Evolutionary conservation across 2,329 filamentous ascomycete genomes (phyloP).

Genomic region (Thelonectria discophora): DNA sequence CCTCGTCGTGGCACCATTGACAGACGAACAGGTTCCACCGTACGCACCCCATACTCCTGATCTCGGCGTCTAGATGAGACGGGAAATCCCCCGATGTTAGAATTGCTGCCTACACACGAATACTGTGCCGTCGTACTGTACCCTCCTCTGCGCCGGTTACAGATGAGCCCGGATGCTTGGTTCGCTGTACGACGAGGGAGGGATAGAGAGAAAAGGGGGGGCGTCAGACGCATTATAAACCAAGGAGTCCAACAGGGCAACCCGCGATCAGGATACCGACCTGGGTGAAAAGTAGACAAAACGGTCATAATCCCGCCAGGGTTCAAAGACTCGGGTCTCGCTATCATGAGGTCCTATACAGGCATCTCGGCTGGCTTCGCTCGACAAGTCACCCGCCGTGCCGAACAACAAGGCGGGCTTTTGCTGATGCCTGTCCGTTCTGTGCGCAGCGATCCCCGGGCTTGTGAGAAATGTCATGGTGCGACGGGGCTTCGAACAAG

Average conservation of each 20-base stretch:
- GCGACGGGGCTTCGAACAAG: constrained; percentile 11
- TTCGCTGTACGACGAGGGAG: constrained; percentile 2
- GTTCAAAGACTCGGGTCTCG: constrained; percentile 11
- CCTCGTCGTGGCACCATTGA: constrained; percentile 27
- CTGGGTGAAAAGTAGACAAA: constrained; percentile 13
- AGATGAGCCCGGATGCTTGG: not conserved
- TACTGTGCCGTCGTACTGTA: constrained; percentile 4
- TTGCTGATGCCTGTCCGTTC: constrained; percentile 6
- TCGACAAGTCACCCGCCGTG: constrained; percentile 7
- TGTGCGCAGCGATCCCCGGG: constrained; percentile 9
- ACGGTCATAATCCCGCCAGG: constrained; percentile 6
- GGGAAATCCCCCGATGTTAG: constrained; percentile 1
- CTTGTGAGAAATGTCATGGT: constrained; percentile 20
- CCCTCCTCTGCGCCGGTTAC: not conserved
- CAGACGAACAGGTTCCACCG: constrained; percentile 27
- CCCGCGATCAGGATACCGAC: constrained; percentile 15
- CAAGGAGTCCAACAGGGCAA: constrained; percentile 8
- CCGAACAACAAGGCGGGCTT: not conserved
- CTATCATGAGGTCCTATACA: constrained; percentile 4
- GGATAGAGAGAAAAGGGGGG: not conserved
- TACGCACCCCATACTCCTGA: constrained; percentile 17
- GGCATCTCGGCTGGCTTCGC: constrained; percentile 13
- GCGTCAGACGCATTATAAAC: constrained; percentile 3
- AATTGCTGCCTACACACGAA: not conserved
- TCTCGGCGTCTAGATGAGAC: constrained; percentile 18